phyloP scores from a whole-genome alignment of 164 flowering plant species.

The Annona squamosa region DNA sequence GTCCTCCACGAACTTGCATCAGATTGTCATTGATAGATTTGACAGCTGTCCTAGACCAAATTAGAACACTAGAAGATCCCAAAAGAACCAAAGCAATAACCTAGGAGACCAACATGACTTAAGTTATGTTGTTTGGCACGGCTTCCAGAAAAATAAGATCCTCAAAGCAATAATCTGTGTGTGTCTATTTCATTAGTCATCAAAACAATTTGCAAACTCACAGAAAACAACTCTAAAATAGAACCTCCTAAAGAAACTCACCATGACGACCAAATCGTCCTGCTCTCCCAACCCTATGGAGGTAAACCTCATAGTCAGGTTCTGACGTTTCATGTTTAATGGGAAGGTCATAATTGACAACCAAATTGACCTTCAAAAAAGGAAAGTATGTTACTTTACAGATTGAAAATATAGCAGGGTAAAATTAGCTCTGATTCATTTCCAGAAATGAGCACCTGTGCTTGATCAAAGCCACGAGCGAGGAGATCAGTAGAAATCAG shows the following conservation, averaged over 20 bases:
- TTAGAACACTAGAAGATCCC: no score
- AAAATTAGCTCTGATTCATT: neutral
- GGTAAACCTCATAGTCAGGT: slow-evolving; percentile 84
- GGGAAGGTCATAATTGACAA: slow-evolving; percentile 68
- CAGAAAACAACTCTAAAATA: no score
- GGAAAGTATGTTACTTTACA: slow-evolving; percentile 7
- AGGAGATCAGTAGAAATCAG: slow-evolving; percentile 92
- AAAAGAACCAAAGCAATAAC: no score
- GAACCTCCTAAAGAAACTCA: slow-evolving; percentile 8
- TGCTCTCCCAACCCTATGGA: slow-evolving; percentile 91
- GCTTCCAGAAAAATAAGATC: no score
- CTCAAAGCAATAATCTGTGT: no score
- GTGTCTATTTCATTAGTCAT: no score
- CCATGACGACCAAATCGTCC: slow-evolving; percentile 99
- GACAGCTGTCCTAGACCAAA: no score
- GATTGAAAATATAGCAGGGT: slow-evolving; percentile 1
- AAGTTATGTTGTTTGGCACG: no score
- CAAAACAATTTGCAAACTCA: no score
- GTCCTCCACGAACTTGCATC: no score
- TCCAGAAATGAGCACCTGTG: slow-evolving; percentile 42
- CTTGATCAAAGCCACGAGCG: slow-evolving; percentile 94
- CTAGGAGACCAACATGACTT: no score
- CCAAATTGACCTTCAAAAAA: slow-evolving; percentile 65
- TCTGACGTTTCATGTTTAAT: slow-evolving; percentile 36
- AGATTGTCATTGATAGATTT: no score